Conservation (phyloP, 352 stramenopile species). For the Plasmopara muralis region DNA sequence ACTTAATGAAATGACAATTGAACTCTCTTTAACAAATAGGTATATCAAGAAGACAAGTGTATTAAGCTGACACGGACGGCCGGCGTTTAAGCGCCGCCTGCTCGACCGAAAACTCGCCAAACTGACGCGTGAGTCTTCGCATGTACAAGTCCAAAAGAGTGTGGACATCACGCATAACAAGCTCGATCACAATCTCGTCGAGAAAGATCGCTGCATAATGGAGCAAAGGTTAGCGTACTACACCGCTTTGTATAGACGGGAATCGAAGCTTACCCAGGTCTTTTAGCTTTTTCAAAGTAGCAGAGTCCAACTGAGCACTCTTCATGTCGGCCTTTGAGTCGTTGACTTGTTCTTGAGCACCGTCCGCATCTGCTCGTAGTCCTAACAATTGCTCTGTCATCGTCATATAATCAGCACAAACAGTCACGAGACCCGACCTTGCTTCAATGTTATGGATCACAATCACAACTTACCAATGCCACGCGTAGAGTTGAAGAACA, state of each 20-base stretch:
- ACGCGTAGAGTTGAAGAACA: constrained; percentile 67
- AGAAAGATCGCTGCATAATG: constrained; percentile 54
- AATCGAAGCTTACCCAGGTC: constrained; percentile 37
- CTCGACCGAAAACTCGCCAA: constrained; percentile 58
- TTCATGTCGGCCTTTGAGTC: constrained; percentile 20
- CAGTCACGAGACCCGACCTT: neutral
- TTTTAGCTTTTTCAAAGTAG: constrained; percentile 37
- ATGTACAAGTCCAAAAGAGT: constrained; percentile 61
- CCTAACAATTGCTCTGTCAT: constrained; percentile 50
- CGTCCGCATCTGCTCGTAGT: constrained; percentile 43
- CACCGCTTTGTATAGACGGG: neutral
- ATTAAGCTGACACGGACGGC: constrained; percentile 20
- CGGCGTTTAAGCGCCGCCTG: constrained; percentile 34
- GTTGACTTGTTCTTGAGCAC: constrained; percentile 49
- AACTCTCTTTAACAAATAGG: too few species aligned
- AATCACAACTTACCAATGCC: constrained; percentile 36
- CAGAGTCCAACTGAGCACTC: constrained; percentile 20
- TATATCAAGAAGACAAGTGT: too few species aligned
- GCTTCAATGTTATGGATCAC: neutral
- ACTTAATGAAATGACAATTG: neutral
- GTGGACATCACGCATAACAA: constrained; percentile 73
- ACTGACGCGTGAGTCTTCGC: constrained; percentile 42
- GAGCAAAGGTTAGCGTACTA: neutral
- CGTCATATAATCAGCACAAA: neutral
- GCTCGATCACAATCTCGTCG: constrained; percentile 70